Evolutionary conservation across 1,284 basidiomycete genomes (phyloP).

Genomic region (Termitomyces sp.): DNA sequence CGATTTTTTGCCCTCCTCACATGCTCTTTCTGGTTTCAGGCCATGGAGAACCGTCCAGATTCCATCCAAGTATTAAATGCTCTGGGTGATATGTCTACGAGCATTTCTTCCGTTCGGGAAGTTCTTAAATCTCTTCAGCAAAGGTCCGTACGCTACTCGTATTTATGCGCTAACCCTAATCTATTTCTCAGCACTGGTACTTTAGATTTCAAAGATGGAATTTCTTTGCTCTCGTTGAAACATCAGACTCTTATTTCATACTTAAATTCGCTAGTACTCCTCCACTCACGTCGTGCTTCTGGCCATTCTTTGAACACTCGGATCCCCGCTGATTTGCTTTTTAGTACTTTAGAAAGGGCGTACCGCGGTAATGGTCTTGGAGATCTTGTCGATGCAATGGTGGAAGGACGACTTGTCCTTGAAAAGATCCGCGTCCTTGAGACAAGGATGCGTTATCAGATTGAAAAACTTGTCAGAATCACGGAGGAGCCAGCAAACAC

Average conservation of each 20-base stretch:
- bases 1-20: not conserved
- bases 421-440: constrained; percentile 82
- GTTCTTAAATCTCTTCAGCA: constrained; percentile 48
- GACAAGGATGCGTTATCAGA: constrained; percentile 87
- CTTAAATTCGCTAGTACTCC: constrained; percentile 79
- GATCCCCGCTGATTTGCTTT: constrained; percentile 45
- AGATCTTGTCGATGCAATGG: constrained; percentile 67
- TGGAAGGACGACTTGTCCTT: constrained; percentile 70
- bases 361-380: constrained; percentile 52
- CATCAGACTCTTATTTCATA: constrained; percentile 85
- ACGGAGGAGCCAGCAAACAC: constrained; percentile 58
- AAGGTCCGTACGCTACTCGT: constrained; percentile 39
- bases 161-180: not conserved
- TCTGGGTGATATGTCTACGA: constrained; percentile 58
- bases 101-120: constrained; percentile 58
- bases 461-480: constrained; percentile 84
- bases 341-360: constrained; percentile 48
- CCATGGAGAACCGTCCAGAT: constrained; percentile 5
- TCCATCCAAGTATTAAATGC: constrained; percentile 24
- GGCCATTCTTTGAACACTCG: constrained; percentile 57
- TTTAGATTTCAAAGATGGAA: constrained; percentile 71
- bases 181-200: constrained; percentile 29
- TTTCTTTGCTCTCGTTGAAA: constrained; percentile 88
- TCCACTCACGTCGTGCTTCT: constrained; percentile 64
- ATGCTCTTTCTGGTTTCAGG: not conserved